Evolutionary conservation across 2,329 filamentous ascomycete genomes (phyloP), one percentile per base, ranked within the genome.

Genomic region (Blumeriella jaapii): DNA sequence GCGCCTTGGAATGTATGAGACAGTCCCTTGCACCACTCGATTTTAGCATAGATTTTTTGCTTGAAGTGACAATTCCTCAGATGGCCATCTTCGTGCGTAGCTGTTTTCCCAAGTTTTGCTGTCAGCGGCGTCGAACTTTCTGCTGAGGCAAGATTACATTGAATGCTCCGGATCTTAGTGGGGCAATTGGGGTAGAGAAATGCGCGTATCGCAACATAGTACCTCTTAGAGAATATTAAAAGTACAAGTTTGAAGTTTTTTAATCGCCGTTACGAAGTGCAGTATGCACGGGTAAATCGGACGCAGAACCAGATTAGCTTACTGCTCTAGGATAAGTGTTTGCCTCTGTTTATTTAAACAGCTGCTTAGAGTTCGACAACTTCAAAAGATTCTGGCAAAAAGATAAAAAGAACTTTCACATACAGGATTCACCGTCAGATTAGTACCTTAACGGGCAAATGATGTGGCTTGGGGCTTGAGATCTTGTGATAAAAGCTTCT

Each of bases 61-160:
- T 14, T 2, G 3, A 7, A 2, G 9, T 12, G 7, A 11, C n/a
- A 5, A n/a, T 16, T 3, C 14, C 31, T 27, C 13, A 34, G 23
- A 20, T 68, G 64, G 11, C 64, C 64, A 27, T 61, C 52, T 52
- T 68, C 64, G 54, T 67, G 63, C 19, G 57, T 57, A 11, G 48
- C 51, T 23, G 59, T 61, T 40, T 56, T 47, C 62, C 62, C 9
- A 55, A 49, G 44, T 63, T 58, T 19, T 31, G 8, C 5, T 20
- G 6, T 13, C 13, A 13, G 9, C 5, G 14, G 7, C 2, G 7
- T 3, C 10, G 11, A 31, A 20, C 6, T 23, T 23, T n/a, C n/a
- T n/a, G n/a, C n/a, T n/a, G n/a, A 11, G 20, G 20, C 6, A 7
- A 1, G 7, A 22, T 26, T 34, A 34, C 31, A 6, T 34, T 34